Percentiles rank a stretch among this genome's conserved stretches.
phyloP scores from a whole-genome alignment of 805 yeast genomes.

The Pichia nanzhaoensis region DNA sequence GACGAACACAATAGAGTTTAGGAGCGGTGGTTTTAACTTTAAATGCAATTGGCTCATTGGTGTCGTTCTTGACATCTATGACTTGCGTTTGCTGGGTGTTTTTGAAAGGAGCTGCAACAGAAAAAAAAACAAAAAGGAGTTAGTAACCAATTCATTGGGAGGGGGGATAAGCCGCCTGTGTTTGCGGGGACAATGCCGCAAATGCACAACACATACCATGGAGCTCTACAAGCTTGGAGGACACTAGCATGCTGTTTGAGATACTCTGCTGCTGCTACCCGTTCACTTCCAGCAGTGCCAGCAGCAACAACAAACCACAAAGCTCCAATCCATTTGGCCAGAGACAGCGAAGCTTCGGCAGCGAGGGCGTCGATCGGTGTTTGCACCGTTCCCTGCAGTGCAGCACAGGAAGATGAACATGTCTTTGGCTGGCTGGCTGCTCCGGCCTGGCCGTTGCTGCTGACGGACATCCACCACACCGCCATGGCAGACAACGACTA shows the following conservation, averaged over 20 bases:
- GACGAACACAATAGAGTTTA: conserved; percentile 89
- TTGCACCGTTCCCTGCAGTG: too few relatives aligned
- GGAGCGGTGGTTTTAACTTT: conserved; percentile 99
- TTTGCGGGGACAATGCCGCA: too few relatives aligned
- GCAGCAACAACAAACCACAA: too few relatives aligned
- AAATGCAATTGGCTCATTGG: conserved; percentile 60
- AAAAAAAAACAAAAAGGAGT: neutral
- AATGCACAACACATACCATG: conserved; percentile 49
- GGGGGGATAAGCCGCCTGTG: too few relatives aligned
- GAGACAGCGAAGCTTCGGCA: too few relatives aligned
- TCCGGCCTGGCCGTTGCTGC: too few relatives aligned
- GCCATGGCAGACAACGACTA: neutral
- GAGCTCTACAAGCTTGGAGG: conserved; percentile 69
- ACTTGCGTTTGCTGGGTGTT: conserved; percentile 56
- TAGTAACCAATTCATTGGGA: neutral
- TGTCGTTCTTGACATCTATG: conserved; percentile 50
- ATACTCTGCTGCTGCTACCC: neutral
- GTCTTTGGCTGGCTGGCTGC: too few relatives aligned
- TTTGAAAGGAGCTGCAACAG: conserved; percentile 60
- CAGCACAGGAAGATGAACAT: too few relatives aligned
- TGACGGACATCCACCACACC: too few relatives aligned
- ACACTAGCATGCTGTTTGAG: conserved; percentile 51
- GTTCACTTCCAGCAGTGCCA: too few relatives aligned
- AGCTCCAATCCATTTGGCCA: too few relatives aligned
- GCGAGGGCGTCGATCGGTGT: too few relatives aligned